Conservation (phyloP, 2,329 filamentous ascomycete genomes). For the Talaromyces sp. region DNA sequence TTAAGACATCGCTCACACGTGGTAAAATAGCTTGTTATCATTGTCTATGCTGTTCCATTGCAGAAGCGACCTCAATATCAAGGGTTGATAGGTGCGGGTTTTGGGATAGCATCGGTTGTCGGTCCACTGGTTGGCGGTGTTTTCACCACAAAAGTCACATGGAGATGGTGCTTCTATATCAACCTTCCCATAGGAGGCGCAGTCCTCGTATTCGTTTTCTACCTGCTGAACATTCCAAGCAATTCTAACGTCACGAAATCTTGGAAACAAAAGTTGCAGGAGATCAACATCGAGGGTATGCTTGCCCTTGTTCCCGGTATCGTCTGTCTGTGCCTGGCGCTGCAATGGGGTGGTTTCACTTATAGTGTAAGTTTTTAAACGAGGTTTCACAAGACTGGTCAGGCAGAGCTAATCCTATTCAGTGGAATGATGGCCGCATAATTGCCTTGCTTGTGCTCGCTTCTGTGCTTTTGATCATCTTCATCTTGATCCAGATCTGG, state of each 20-base stretch:
- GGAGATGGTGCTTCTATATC: conserved; percentile 63
- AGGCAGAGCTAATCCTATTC: conserved; percentile 21
- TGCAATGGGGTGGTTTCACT: conserved; percentile 43
- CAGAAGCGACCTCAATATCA: conserved; percentile 58
- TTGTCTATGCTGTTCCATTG: conserved; percentile 15
- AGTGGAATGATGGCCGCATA: conserved; percentile 47
- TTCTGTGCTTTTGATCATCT: conserved; percentile 47
- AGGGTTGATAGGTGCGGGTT: conserved; percentile 62
- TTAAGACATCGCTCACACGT: background rate
- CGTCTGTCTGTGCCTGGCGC: conserved; percentile 50
- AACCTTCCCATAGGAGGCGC: conserved; percentile 45
- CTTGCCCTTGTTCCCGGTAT: conserved; percentile 43
- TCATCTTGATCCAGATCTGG: conserved; percentile 35
- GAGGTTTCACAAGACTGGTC: background rate
- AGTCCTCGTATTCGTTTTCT: conserved; percentile 33
- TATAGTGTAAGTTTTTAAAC: conserved; percentile 8
- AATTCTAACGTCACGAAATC: background rate
- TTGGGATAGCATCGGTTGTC: conserved; percentile 59
- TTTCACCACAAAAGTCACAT: conserved; percentile 58
- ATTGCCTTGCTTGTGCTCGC: conserved; percentile 53
- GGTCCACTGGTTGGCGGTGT: conserved; percentile 61
- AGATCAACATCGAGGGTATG: background rate
- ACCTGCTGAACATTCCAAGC: conserved; percentile 29
- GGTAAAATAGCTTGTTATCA: conserved; percentile 9
- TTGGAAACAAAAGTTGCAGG: conserved; percentile 7